Percentiles rank a stretch among this genome's conserved stretches.
These are phyloP conservation scores for Patellifolia procumbens DNA, from an alignment of 179 eudicot genomes.

Conservation along the genomic window DNA sequence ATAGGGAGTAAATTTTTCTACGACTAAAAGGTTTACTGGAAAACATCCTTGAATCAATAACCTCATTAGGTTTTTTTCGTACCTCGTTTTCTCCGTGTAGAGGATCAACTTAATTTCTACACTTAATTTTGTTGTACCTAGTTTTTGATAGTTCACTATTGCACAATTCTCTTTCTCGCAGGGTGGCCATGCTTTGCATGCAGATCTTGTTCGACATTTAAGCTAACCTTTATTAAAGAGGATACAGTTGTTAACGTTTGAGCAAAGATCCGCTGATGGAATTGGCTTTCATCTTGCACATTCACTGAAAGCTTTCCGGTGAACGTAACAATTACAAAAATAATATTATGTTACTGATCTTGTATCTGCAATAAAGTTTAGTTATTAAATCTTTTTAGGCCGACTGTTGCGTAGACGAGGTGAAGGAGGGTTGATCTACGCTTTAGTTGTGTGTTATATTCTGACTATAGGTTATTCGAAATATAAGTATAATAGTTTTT, in stretches of 20 bases:
- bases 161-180: slow-evolving; percentile 28
- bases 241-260: not conserved
- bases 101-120: not conserved
- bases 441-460: no score
- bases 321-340: no score
- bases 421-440: no score
- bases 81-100: not conserved
- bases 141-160: not conserved
- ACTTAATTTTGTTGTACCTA: slow-evolving; percentile 4
- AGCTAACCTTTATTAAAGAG: slow-evolving; percentile 2
- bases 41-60: no score
- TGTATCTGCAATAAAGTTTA: no score
- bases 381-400: no score
- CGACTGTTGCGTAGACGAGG: no score
- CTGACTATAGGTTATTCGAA: no score
- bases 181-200: slow-evolving; percentile 91
- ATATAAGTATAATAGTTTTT: no score
- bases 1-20: no score
- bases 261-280: not conserved
- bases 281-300: not conserved
- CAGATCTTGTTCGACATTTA: slow-evolving; percentile 61
- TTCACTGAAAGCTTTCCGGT: not conserved
- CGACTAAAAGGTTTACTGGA: no score
- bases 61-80: not conserved
- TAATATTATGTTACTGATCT: no score